phyloP scores from a whole-genome alignment of 1,139 yeast species.

The Starmera stellimalicola region DNA sequence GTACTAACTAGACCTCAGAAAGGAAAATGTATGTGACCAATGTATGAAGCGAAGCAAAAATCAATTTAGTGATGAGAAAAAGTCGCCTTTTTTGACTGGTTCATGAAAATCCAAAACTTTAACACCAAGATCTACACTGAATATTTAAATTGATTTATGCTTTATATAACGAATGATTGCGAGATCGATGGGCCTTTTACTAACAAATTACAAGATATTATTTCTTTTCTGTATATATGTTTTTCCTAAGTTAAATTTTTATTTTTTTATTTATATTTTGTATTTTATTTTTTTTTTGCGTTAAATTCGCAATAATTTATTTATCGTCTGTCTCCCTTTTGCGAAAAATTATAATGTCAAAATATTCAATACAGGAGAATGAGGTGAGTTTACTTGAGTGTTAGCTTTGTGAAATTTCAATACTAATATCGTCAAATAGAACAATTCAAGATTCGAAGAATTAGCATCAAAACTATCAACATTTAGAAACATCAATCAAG shows the following conservation, averaged over 20 bases:
- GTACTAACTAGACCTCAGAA: too few relatives aligned
- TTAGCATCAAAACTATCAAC: constrained; percentile 53
- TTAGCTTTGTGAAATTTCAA: background rate
- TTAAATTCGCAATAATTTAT: too few relatives aligned
- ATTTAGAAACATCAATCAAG: constrained; percentile 52
- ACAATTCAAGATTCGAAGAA: constrained; percentile 48
- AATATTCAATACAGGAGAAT: constrained; percentile 34
- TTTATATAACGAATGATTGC: background rate
- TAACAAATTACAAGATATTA: too few relatives aligned
- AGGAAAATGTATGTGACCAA: too few relatives aligned
- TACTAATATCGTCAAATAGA: constrained; percentile 23
- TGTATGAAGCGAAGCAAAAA: too few relatives aligned
- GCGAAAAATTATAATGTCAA: constrained; percentile 26
- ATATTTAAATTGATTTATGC: background rate
- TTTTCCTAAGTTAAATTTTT: too few relatives aligned
- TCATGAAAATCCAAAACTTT: constrained; percentile 24
- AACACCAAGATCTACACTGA: constrained; percentile 33
- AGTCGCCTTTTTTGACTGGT: constrained; percentile 22
- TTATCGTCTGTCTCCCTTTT: background rate
- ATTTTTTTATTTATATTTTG: too few relatives aligned
- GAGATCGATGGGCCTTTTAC: too few relatives aligned
- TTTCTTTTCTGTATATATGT: too few relatives aligned
- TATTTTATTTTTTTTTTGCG: too few relatives aligned
- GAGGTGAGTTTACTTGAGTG: constrained; percentile 19
- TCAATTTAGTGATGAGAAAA: constrained; percentile 27